Conservation (phyloP, 306 rosid genomes). For the Carpinus viminea region DNA sequence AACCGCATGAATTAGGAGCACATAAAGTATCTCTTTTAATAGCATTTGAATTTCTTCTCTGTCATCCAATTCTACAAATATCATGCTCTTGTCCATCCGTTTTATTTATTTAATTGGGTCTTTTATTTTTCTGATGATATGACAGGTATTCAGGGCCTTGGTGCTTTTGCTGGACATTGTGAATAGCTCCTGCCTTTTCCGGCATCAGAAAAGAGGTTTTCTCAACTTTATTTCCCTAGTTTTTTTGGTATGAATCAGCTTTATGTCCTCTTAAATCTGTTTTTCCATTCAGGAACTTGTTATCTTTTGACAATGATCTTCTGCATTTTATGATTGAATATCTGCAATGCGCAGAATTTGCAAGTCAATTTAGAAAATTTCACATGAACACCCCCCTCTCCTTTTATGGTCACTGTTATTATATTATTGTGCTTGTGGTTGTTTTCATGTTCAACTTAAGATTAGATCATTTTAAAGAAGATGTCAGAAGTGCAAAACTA, state of each 20-base stretch:
- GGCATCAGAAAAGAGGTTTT: background rate
- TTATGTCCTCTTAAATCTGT: background rate
- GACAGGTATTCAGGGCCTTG: background rate
- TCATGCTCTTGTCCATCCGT: background rate
- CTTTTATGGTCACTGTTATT: too few relatives aligned
- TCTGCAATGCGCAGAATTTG: too few relatives aligned
- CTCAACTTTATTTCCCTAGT: background rate
- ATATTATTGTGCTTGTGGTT: too few relatives aligned
- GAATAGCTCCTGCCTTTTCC: background rate
- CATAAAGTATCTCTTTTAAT: too few relatives aligned
- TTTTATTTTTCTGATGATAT: background rate
- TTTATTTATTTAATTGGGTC: background rate
- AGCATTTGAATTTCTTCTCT: background rate
- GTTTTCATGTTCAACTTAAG: too few relatives aligned
- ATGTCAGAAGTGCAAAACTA: too few relatives aligned
- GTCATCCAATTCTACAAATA: background rate
- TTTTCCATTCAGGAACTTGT: background rate
- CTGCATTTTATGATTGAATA: too few relatives aligned
- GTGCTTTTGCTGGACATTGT: background rate
- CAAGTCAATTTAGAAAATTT: too few relatives aligned
- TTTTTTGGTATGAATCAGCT: too few relatives aligned
- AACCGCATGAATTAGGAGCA: too few relatives aligned
- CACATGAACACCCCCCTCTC: background rate
- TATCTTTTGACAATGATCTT: background rate
- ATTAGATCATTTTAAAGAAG: too few relatives aligned